These are phyloP conservation scores for Xylariaceae sp. DNA, from an alignment of 2,329 filamentous ascomycete species.

Conservation along the genomic window DNA sequence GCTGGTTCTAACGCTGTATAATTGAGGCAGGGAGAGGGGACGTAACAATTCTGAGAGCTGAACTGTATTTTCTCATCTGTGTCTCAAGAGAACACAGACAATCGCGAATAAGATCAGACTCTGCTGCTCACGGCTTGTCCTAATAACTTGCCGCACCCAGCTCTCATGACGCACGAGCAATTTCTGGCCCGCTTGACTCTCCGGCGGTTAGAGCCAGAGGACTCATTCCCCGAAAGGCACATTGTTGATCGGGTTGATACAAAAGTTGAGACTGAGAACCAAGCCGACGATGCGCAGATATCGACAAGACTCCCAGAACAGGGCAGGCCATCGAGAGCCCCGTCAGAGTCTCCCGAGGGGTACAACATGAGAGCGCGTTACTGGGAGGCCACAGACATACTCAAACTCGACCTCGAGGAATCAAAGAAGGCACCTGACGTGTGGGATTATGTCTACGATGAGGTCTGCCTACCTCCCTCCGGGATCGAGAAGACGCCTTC, in stretches of 20 bases:
- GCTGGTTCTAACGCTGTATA: too few species aligned
- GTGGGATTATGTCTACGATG: slow-evolving; percentile 32
- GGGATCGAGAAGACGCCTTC: slow-evolving; percentile 19
- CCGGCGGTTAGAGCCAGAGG: slow-evolving; percentile 13
- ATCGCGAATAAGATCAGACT: too few species aligned
- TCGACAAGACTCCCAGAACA: neutral
- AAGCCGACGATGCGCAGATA: neutral
- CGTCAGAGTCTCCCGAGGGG: slow-evolving; percentile 27
- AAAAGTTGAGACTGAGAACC: slow-evolving; percentile 4
- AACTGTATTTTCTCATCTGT: too few species aligned
- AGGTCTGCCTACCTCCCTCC: slow-evolving; percentile 29
- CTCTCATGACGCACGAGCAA: slow-evolving; percentile 25
- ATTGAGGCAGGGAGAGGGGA: too few species aligned
- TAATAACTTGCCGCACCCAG: neutral
- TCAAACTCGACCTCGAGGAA: slow-evolving; percentile 28
- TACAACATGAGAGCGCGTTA: slow-evolving; percentile 32
- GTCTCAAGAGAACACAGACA: too few species aligned
- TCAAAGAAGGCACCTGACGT: slow-evolving; percentile 27
- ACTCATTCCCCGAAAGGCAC: slow-evolving; percentile 30
- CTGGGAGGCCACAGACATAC: slow-evolving; percentile 30
- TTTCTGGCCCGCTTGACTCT: slow-evolving; percentile 27
- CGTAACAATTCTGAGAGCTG: too few species aligned
- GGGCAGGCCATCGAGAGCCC: slow-evolving; percentile 21
- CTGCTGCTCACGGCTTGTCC: too few species aligned
- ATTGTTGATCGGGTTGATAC: slow-evolving; percentile 2